A percentile compares a stretch with the other conserved stretches of the same genome.
Conservation (phyloP, 257 asterid species). For the Solanum chiquidenum region DNA sequence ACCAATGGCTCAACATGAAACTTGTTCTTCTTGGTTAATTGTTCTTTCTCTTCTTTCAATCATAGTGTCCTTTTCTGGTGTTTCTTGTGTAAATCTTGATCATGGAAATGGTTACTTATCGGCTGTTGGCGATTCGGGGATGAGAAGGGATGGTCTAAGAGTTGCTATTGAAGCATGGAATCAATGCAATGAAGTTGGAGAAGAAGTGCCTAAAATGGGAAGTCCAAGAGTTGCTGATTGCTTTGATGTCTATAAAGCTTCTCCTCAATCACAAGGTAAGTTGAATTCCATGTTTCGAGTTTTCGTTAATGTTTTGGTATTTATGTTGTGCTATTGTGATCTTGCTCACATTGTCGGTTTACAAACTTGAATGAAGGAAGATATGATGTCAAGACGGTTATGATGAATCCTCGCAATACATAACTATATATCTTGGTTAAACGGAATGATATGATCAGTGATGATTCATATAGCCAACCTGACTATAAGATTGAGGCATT, state of each 20-base stretch:
- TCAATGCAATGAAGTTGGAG: slow-evolving; percentile 86
- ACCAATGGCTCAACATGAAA: slow-evolving; percentile 6
- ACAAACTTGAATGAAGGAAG: background rate
- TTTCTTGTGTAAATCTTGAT: background rate
- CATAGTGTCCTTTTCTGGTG: slow-evolving; percentile 6
- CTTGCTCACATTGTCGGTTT: background rate
- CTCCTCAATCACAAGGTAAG: slow-evolving; percentile 35
- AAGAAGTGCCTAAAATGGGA: slow-evolving; percentile 80
- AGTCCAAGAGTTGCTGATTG: slow-evolving; percentile 90
- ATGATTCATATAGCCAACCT: background rate
- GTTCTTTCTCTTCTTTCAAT: slow-evolving; percentile 9
- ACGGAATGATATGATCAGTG: background rate
- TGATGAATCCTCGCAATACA: background rate
- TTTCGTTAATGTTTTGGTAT: background rate
- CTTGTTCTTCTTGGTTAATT: background rate
- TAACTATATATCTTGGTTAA: background rate
- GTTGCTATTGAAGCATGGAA: slow-evolving; percentile 89
- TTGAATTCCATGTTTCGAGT: background rate
- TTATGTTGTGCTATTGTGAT: background rate
- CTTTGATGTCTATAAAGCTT: slow-evolving; percentile 58
- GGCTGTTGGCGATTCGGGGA: slow-evolving; percentile 73
- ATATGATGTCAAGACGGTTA: background rate
- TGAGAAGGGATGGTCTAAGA: slow-evolving; percentile 64
- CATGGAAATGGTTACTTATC: slow-evolving; percentile 24
- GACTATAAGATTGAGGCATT: background rate